Evolutionary conservation across 140 eudicot genomes (phyloP).

Genomic region (Anethum foeniculum): DNA sequence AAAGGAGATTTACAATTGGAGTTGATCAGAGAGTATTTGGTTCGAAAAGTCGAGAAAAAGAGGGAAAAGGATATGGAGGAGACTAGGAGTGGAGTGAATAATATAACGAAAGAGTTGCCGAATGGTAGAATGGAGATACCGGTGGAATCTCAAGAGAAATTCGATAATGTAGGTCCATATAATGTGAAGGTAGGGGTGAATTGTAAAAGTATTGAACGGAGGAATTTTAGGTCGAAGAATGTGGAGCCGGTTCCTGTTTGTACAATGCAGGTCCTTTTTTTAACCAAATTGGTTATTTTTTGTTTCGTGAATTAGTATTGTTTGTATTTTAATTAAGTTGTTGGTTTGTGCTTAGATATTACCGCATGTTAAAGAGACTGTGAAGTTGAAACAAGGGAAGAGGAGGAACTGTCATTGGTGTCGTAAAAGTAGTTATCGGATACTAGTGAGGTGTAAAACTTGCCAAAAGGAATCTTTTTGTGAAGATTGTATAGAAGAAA

Average conservation of each 20-base stretch:
- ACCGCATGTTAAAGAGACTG: conserved; percentile 38
- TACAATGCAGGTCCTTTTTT: conserved; percentile 69
- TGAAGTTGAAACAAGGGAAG: conserved; percentile 29
- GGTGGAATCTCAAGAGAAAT: conserved; percentile 9
- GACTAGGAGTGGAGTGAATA: conserved; percentile 18
- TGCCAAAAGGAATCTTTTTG: conserved; percentile 80
- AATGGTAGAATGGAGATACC: conserved; percentile 69
- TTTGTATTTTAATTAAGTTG: conserved; percentile 8
- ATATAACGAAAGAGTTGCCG: conserved; percentile 52
- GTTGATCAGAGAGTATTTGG: conserved; percentile 60
- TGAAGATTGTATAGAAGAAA: conserved; percentile 57
- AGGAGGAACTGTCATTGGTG: conserved; percentile 95
- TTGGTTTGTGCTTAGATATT: conserved; percentile 27
- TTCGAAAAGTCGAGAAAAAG: conserved; percentile 66
- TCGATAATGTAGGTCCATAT: conserved; percentile 24
- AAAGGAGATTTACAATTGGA: conserved; percentile 80
- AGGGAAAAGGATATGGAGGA: conserved; percentile 38
- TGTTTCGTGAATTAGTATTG: background rate
- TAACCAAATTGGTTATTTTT: conserved; percentile 5
- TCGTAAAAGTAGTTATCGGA: conserved; percentile 41
- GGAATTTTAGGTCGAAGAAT: conserved; percentile 78
- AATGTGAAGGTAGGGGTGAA: conserved; percentile 60
- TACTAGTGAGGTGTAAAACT: conserved; percentile 59
- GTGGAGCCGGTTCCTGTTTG: conserved; percentile 57
- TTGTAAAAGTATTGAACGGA: conserved; percentile 21